Base-by-base conservation (phyloP, 495 filamentous ascomycete species). In the Aspergillus kassunensis region DNA sequence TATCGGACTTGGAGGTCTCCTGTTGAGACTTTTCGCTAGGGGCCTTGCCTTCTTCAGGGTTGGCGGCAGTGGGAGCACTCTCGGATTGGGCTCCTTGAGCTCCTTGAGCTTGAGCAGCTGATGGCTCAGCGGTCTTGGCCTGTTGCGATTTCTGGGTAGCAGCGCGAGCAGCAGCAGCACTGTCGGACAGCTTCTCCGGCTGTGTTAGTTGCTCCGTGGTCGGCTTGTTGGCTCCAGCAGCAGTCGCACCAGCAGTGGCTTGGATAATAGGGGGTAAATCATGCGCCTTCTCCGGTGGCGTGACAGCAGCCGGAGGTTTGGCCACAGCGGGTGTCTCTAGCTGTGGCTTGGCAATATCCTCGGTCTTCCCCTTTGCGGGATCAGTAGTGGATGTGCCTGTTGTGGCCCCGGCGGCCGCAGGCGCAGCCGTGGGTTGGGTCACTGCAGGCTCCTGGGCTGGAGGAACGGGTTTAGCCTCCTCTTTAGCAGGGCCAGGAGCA, bases 1-100 rank as follows among this genome's bases (percentile, higher is more conserved):
- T 62, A 33, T 62, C 62, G 15, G 51, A 41, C 46, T 58, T 58
- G 40, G 43, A 23, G n/a, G 40, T 45, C 41, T 56, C 56, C 18
- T 33, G 25, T 41, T 61, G 25, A 19, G 52, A 41, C 41, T 58
- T 44, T 7, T 56, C 55, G 0, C 27, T 46, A n/a, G 44, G 15
- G 16, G 43, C 27, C 43, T 57, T 50, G 46, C 39, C 49, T 35
- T 57, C 50, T 23, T 54, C 55, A 24, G 56, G 21, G 49, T 59
- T 53, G 15, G 51, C 18, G 8, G 33, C 39, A 11, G 53, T 15
- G 15, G 51, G 11, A 19, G 41, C 52, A 21, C 48, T 41, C 24
- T 49, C 48, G 6, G 16, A 24, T 33, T 37, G 45, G 20, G 53
- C 44, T 34, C 30, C 52, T n/a, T 53, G 39, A n/a, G n/a, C n/a